Base-by-base conservation (phyloP, 2,329 filamentous ascomycete species). In the Epichloe aotearoae region DNA sequence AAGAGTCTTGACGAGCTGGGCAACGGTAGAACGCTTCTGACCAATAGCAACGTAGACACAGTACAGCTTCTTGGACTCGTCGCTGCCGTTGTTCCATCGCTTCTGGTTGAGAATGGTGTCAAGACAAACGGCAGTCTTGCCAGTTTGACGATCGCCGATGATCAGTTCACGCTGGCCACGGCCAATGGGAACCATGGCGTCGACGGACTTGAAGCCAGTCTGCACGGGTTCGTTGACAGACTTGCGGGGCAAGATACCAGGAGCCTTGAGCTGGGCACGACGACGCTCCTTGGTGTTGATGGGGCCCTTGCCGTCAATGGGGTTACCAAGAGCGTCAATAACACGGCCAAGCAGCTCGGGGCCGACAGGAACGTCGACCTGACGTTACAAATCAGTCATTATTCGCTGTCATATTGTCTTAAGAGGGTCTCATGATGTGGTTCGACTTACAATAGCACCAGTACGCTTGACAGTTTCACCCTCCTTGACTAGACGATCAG, bases 101-200 rank as follows among this genome's bases (percentile, higher is more conserved):
- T 93, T 94, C 82, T 98, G 93, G 86, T 98, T 98, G 57, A 98
- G 84, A 64, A 98, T 97, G 72, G 91, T 83, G 72, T 98, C 93
- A 57, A 98, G 88, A 66, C 86, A 91, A 70, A 98, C 91, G 66
- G 93, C 93, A 69, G 93, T 98, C 86, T 98, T 98, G 75, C 93
- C 93, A 65, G 93, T 98, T 78, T 98, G 93, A 89, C 93, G 93
- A 72, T 98, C 93, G 80, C 93, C 93, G 74, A 98, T 98, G 74
- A 98, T 97, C 82, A 98, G 79, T 80, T 98, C 93, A 91, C 93
- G 93, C 82, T 98, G 93, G 69, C 93, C 93, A 91, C 93, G 93
- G 72, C 93, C 93, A 66, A 98, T 96, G 66, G 93, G 93, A 64
- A 98, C 93, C 93, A 98, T 97, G 76, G 93, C 90, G 71, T 98